A percentile compares a stretch with the other conserved stretches of the same genome.
Evolutionary conservation across 192 early-diverging fungal genomes (phyloP).

Genomic region (Mortierella antarctica): DNA sequence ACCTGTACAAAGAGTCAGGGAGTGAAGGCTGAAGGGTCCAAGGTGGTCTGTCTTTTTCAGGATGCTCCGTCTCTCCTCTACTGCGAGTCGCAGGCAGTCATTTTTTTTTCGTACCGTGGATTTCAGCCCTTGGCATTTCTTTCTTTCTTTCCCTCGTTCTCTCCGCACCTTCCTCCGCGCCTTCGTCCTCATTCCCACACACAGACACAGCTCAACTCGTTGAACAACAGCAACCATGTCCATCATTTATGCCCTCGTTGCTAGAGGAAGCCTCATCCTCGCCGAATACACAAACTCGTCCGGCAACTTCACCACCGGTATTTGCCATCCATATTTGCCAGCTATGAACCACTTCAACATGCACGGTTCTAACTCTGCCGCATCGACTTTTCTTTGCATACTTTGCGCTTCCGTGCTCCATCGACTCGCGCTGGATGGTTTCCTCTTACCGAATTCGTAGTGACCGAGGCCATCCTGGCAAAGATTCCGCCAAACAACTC

Average conservation of each 20-base stretch:
- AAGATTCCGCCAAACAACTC: conserved; percentile 93
- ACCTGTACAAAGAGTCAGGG: no score
- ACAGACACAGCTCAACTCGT: conserved; percentile 3
- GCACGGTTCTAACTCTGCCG: background rate
- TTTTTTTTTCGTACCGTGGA: no score
- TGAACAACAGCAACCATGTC: conserved; percentile 58
- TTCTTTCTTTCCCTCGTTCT: background rate
- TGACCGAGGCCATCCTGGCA: conserved; percentile 88
- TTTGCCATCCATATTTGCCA: background rate
- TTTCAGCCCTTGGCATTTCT: no score
- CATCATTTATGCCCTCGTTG: conserved; percentile 85
- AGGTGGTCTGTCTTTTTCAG: no score
- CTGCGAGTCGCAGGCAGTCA: no score
- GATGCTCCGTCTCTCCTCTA: no score
- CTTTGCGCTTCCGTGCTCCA: background rate
- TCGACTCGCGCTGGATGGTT: background rate
- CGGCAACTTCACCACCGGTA: conserved; percentile 83
- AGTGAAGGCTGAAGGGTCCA: no score
- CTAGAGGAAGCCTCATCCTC: conserved; percentile 78
- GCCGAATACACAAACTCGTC: conserved; percentile 84
- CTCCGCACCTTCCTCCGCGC: background rate
- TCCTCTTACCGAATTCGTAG: conserved; percentile 25
- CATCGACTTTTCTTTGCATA: background rate
- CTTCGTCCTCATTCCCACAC: background rate
- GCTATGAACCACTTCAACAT: background rate